Percentiles rank a stretch among this genome's conserved stretches.
These are phyloP conservation scores for Boletus rufocinnamomeus DNA, from an alignment of 768 basidiomycete genomes.

Conservation along the genomic window DNA sequence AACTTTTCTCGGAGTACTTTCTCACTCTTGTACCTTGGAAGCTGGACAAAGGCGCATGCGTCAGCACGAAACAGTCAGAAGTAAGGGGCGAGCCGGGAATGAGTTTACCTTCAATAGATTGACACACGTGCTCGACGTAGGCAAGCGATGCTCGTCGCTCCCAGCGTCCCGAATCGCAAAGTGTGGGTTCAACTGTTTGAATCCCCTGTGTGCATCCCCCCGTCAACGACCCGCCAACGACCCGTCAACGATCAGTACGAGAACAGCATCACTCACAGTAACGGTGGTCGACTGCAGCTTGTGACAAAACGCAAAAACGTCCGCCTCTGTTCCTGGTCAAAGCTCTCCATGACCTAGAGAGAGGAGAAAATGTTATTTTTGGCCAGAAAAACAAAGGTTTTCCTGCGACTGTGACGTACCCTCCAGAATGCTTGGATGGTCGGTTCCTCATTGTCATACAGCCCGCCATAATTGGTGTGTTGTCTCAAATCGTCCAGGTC, in stretches of 20 bases:
- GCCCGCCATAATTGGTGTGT: slow-evolving; percentile 82
- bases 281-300: slow-evolving; percentile 85
- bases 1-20: slow-evolving; percentile 70
- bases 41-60: slow-evolving; percentile 39
- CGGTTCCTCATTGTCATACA: slow-evolving; percentile 67
- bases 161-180: slow-evolving; percentile 89
- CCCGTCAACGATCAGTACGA: not conserved
- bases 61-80: not conserved
- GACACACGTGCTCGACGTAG: slow-evolving; percentile 84
- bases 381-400: not conserved
- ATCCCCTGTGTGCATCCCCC: slow-evolving; percentile 51
- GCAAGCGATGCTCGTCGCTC: slow-evolving; percentile 66
- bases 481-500: slow-evolving; percentile 78
- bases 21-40: slow-evolving; percentile 71
- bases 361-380: not conserved
- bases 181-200: slow-evolving; percentile 83
- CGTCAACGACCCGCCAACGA: not conserved
- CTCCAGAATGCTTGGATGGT: slow-evolving; percentile 86
- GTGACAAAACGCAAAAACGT: slow-evolving; percentile 89
- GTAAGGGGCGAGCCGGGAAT: not conserved
- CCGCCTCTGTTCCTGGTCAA: slow-evolving; percentile 78
- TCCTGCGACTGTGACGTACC: slow-evolving; percentile 42
- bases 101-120: slow-evolving; percentile 80
- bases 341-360: slow-evolving; percentile 68
- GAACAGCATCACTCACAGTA: slow-evolving; percentile 58